Percentiles rank a stretch among this genome's conserved stretches.
phyloP scores from a whole-genome alignment of 2,329 filamentous ascomycete species.

The Fusarium piperis region DNA sequence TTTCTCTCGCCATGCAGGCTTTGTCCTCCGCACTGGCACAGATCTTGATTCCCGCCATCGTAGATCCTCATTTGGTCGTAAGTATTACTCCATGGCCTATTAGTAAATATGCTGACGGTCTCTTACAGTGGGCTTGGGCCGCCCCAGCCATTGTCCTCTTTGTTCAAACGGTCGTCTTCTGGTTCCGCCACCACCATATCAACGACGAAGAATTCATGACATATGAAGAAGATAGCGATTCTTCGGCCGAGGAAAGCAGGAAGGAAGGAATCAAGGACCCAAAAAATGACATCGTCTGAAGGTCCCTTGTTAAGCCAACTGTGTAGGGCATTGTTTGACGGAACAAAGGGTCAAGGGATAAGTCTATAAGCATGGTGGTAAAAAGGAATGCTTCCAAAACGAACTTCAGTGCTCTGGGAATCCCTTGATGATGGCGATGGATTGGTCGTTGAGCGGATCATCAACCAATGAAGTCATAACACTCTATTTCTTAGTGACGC shows the following conservation, averaged over 20 bases:
- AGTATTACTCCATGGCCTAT: not conserved
- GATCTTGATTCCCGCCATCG: slow-evolving; percentile 52
- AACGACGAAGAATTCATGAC: slow-evolving; percentile 31
- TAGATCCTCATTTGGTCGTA: slow-evolving; percentile 57
- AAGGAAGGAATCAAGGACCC: not conserved
- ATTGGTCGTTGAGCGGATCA: not conserved
- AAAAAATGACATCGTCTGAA: not conserved
- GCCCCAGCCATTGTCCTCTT: slow-evolving; percentile 39
- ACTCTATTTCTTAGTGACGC: not conserved
- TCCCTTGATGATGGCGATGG: not conserved
- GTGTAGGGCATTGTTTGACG: not conserved
- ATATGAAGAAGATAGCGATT: not conserved
- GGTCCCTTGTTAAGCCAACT: not conserved
- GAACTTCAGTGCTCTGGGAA: not conserved
- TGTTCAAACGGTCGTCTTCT: slow-evolving; percentile 38
- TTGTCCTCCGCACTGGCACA: slow-evolving; percentile 56
- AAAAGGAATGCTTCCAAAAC: too few species aligned
- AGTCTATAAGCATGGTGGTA: too few species aligned
- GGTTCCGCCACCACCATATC: slow-evolving; percentile 36
- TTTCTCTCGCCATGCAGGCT: slow-evolving; percentile 60
- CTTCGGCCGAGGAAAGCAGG: not conserved
- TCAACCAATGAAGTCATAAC: not conserved
- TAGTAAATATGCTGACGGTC: slow-evolving; percentile 37
- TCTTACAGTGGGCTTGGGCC: slow-evolving; percentile 40
- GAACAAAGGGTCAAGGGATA: too few species aligned